These are phyloP conservation scores for Tinospora cordifolia DNA, from an alignment of 164 flowering plant species.

Conservation along the genomic window DNA sequence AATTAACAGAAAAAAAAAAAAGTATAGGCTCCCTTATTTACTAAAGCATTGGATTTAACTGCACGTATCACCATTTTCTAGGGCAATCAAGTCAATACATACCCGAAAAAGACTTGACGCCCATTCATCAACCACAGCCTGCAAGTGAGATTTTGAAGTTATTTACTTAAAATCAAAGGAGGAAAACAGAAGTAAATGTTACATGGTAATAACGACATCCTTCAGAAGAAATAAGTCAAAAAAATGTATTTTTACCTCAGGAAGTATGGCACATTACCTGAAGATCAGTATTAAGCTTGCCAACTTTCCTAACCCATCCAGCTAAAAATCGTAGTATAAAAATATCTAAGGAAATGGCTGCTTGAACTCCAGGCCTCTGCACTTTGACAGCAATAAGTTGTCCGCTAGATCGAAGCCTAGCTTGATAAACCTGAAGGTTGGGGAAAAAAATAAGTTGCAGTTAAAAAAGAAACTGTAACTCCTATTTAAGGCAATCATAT, in stretches of 20 bases:
- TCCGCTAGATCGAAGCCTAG: constrained; percentile 62
- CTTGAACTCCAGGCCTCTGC: constrained; percentile 96
- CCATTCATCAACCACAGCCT: constrained; percentile 99
- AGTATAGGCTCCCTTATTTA: background rate
- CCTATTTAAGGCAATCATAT: constrained; percentile 3
- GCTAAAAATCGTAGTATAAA: constrained; percentile 70
- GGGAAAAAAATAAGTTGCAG: constrained; percentile 8
- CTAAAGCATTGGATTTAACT: background rate
- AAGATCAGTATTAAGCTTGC: constrained; percentile 86
- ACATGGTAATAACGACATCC: background rate
- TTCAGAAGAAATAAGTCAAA: background rate
- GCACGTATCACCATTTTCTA: constrained; percentile 5
- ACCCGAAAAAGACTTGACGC: constrained; percentile 98
- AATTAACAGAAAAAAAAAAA: too few species aligned
- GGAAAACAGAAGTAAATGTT: background rate
- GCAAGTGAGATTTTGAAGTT: constrained; percentile 20
- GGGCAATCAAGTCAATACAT: constrained; percentile 18
- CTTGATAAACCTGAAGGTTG: constrained; percentile 67
- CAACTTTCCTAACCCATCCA: constrained; percentile 49
- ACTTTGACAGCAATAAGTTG: constrained; percentile 92
- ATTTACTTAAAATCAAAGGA: constrained; percentile 9
- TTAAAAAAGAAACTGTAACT: background rate
- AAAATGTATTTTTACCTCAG: background rate
- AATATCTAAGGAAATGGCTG: constrained; percentile 86
- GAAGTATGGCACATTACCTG: constrained; percentile 40